phyloP scores from a whole-genome alignment of 2,329 filamentous ascomycete species.

The Falciphora oryzae region DNA sequence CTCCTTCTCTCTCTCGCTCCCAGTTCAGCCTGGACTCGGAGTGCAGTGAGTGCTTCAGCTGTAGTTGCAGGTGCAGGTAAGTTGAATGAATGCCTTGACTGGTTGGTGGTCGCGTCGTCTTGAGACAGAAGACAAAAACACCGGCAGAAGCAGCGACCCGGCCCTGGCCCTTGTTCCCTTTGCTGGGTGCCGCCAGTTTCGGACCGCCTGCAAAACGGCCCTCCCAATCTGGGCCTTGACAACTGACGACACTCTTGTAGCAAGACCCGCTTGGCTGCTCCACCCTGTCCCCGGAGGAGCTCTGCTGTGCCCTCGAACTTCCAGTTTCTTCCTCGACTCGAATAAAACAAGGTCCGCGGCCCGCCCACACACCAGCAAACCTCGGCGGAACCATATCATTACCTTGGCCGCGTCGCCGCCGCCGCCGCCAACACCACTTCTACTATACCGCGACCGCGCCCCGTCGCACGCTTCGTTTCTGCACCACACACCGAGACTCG shows the following conservation, averaged over 20 bases:
- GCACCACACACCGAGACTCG: neutral
- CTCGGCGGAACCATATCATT: neutral
- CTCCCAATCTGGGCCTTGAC: neutral
- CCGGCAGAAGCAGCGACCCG: neutral
- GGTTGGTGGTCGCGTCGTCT: too few relatives aligned
- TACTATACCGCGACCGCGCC: too few relatives aligned
- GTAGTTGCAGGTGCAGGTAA: too few relatives aligned
- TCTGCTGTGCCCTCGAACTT: neutral
- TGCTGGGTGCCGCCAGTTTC: neutral
- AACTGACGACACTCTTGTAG: neutral
- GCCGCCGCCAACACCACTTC: too few relatives aligned
- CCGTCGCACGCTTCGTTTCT: neutral
- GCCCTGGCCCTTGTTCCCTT: neutral
- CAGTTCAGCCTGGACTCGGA: too few relatives aligned
- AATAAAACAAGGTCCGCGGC: neutral
- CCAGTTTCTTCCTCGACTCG: neutral
- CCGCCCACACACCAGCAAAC: neutral
- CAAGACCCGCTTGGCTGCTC: neutral
- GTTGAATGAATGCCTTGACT: too few relatives aligned
- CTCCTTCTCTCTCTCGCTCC: neutral
- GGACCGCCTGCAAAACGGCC: neutral
- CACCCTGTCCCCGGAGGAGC: neutral
- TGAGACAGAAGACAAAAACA: too few relatives aligned
- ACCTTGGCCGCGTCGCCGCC: neutral
- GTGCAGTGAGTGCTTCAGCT: too few relatives aligned